Percentiles rank a stretch among this genome's conserved stretches.
Conservation (phyloP, 352 stramenopile species). For the Lagenidium sp. region DNA sequence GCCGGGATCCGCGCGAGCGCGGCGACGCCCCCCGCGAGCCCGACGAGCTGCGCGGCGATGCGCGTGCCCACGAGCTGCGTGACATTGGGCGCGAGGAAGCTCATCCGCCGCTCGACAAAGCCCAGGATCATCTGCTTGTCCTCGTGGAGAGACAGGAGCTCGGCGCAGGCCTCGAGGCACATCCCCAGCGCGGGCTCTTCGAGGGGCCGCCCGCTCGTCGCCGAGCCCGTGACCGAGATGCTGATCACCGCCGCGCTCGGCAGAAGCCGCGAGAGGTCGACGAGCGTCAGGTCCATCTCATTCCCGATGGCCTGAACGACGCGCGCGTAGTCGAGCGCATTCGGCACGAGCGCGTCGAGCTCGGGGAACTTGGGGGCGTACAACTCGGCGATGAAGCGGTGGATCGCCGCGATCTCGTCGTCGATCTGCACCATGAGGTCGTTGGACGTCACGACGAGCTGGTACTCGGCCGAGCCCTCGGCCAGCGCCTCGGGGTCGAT, state of each 20-base stretch:
- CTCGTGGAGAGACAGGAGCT: conserved; percentile 82
- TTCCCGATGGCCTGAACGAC: conserved; percentile 91
- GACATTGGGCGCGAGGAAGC: conserved; percentile 88
- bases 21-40: conserved; percentile 90
- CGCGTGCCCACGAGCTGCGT: conserved; percentile 92
- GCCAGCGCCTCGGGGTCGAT: conserved; percentile 26
- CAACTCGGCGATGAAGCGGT: conserved; percentile 87
- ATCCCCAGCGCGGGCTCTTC: conserved; percentile 49
- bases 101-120: conserved; percentile 93
- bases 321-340: conserved; percentile 88
- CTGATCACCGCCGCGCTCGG: conserved; percentile 91
- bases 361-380: conserved; percentile 94
- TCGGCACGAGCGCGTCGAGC: conserved; percentile 90
- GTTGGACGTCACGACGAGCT: conserved; percentile 87
- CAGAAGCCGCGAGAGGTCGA: conserved; percentile 88
- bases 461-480: conserved; percentile 67
- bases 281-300: conserved; percentile 90
- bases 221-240: conserved; percentile 90
- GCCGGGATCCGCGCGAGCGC: conserved; percentile 93
- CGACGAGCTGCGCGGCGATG: conserved; percentile 93
- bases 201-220: conserved; percentile 84
- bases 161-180: conserved; percentile 71
- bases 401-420: conserved; percentile 87
- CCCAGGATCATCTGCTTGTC: conserved; percentile 85
- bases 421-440: conserved; percentile 91